phyloP scores from a whole-genome alignment of 2,329 filamentous ascomycete species.

The Pseudogymnoascus sp. region DNA sequence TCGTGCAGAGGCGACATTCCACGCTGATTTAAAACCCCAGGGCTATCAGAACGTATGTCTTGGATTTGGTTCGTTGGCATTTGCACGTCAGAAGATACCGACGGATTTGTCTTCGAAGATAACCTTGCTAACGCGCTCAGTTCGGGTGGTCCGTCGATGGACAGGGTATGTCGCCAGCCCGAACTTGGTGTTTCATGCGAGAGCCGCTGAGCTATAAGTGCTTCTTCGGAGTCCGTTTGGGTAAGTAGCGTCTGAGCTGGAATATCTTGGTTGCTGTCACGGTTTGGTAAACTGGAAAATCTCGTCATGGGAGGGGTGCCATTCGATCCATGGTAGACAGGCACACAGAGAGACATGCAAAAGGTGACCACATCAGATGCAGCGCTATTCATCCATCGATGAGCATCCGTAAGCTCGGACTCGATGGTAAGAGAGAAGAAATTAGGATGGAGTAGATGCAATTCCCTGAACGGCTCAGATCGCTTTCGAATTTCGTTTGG shows the following conservation, averaged over 20 bases:
- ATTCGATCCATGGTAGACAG: neutral
- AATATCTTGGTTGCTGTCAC: slow-evolving; percentile 19
- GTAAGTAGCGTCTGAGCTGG: slow-evolving; percentile 25
- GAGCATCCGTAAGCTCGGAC: slow-evolving; percentile 68
- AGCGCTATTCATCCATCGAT: slow-evolving; percentile 72
- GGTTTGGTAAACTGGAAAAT: slow-evolving; percentile 1
- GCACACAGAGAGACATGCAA: slow-evolving; percentile 60
- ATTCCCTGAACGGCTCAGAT: slow-evolving; percentile 65
- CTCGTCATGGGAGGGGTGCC: neutral
- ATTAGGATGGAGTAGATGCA: slow-evolving; percentile 74
- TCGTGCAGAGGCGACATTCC: slow-evolving; percentile 44
- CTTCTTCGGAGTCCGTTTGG: neutral
- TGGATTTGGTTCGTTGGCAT: neutral
- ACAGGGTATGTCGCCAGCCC: slow-evolving; percentile 47
- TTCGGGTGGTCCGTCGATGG: slow-evolving; percentile 29
- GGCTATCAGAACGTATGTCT: neutral
- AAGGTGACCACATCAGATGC: slow-evolving; percentile 73
- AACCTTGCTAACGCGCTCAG: neutral
- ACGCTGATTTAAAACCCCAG: neutral
- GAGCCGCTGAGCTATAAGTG: neutral
- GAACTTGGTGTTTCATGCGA: neutral
- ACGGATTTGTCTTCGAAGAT: neutral
- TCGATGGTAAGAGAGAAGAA: slow-evolving; percentile 75
- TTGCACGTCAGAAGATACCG: slow-evolving; percentile 1
- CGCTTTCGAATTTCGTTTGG: slow-evolving; percentile 68